Evolutionary conservation across 1,284 basidiomycete species (phyloP), one percentile per base, ranked within the genome.

Genomic region (Irpex sp.): DNA sequence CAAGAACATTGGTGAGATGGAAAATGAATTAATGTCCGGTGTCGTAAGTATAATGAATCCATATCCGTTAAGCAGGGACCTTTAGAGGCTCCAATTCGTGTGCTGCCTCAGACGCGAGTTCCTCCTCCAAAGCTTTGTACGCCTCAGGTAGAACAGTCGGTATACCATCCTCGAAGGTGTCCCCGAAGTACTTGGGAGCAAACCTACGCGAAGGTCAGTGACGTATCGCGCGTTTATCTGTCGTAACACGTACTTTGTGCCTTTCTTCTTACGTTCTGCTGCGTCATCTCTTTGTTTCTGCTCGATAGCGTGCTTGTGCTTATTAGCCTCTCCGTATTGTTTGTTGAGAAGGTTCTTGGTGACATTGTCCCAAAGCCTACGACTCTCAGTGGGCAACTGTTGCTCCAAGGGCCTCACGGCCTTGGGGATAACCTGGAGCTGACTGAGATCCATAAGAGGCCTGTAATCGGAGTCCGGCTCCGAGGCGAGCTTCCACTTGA

Each of bases 321-420:
- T 91, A 58, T 93, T 97, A 60, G 96, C 96, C 60, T 96, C 94
- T 52, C 83, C 82, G 78, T 86, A 98, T 75, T 97, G 93, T 82
- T 97, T 98, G 71, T 80, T 82, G 57, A 94, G 60, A 62, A 98
- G 79, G 71, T 86, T 78, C 61, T 79, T 81, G 47, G 95, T 96
- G 19, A 99, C 95, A 47, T 81, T 85, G 60, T 92, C 86, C 97
- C 97, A 98, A 64, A 98, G 77, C 78, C 86, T 88, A 65, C 95
- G 82, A 66, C 93, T 96, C 80, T 99, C 97, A 66, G 85, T 80
- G 15, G 85, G 82, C 31, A 88, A 82, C 75, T 98, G 97, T 72
- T 85, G 84, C 65, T 88, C 85, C 59, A 98, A 71, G 5, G 94
- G 89, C 26, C 96, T 84, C 52, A 98, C 95, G 11, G 77, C 74